Evolutionary conservation across 2,329 filamentous ascomycete genomes (phyloP), one percentile per base, ranked within the genome.

Genomic region (Aureobasidium zeae): DNA sequence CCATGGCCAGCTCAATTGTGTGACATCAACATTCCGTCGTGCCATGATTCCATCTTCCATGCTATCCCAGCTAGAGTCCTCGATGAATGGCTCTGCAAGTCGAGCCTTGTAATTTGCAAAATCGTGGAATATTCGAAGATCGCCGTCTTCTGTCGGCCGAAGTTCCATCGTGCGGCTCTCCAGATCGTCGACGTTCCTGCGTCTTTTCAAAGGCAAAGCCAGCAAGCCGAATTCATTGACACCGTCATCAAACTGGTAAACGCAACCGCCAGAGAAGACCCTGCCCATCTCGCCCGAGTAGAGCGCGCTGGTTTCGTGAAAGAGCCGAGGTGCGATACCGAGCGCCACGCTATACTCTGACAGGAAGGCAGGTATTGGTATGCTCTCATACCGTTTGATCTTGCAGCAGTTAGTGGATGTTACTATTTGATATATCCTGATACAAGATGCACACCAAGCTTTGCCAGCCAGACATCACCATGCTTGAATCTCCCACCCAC

Each of bases 31-130:
- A 11, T 21, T 26, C 8, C 10, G 6, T 26, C 39, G 32, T 13
- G 44, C 24, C n/a, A 20, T 7, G 15, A 28, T 20, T 17, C 31
- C 26, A 16, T n/a, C 4, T 16, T 30, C 36, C 36, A 39, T 39
- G 11, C 12, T 24, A 11, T 30, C 19, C 26, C 37, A 41, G 15
- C 19, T 31, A 9, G 26, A 3, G 15, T 31, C 19, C 12, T 41
- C 7, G 5, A 13, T 13, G 12, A 13, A 16, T 8, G 37, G 17
- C 29, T 24, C 19, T 12, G 37, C 39, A 13, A 52, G 45, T 10
- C 19, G 32, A n/a, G 22, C n/a, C 16, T 47, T 51, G 35, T 51
- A 52, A 20, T 51, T 48, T 17, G 29, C 28, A 19, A 52, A 51
- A 44, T 52, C 49, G 7, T 51, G 22, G 28, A 43, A 49, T 10